Evolutionary conservation across 2,329 filamentous ascomycete genomes (phyloP).

Genomic region (Colletotrichum aenigma): DNA sequence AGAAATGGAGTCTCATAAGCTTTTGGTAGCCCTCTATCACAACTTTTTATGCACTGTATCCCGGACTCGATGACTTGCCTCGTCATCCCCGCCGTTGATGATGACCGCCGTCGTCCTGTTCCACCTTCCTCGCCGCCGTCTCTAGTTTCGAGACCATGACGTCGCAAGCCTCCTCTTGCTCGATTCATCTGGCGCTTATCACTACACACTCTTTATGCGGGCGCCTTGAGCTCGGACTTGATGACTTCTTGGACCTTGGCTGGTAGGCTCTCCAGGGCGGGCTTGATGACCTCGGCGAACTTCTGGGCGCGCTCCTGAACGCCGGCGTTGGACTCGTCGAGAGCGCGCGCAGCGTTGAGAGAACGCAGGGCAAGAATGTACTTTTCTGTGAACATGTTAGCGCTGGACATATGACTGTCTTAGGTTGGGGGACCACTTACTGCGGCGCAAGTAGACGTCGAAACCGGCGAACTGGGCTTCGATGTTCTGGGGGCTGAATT

Average conservation of each 20-base stretch:
- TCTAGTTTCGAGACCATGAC: background rate
- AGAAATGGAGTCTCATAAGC: conserved; percentile 11
- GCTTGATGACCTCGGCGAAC: conserved; percentile 68
- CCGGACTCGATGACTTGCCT: conserved; percentile 33
- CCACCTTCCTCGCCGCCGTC: background rate
- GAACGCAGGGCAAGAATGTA: conserved; percentile 87
- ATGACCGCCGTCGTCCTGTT: background rate
- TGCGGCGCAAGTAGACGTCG: conserved; percentile 83
- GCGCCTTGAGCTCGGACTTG: conserved; percentile 64
- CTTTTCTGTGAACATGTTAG: conserved; percentile 66
- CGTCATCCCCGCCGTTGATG: conserved; percentile 48
- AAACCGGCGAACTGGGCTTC: conserved; percentile 86
- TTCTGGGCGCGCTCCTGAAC: conserved; percentile 77
- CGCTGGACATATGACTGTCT: background rate
- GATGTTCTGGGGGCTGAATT: conserved; percentile 80
- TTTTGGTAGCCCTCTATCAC: conserved; percentile 19
- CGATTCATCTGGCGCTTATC: background rate
- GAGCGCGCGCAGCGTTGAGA: conserved; percentile 72
- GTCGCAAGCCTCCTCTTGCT: background rate
- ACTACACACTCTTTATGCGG: background rate
- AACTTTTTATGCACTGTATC: conserved; percentile 17
- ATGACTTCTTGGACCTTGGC: conserved; percentile 72
- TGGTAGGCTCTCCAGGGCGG: conserved; percentile 62
- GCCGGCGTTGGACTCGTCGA: conserved; percentile 72
- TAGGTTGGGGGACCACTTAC: conserved; percentile 57